Evolutionary conservation across 495 filamentous ascomycete genomes (phyloP), one percentile per base, ranked within the genome.

Genomic region (Penicillium malachiteum): DNA sequence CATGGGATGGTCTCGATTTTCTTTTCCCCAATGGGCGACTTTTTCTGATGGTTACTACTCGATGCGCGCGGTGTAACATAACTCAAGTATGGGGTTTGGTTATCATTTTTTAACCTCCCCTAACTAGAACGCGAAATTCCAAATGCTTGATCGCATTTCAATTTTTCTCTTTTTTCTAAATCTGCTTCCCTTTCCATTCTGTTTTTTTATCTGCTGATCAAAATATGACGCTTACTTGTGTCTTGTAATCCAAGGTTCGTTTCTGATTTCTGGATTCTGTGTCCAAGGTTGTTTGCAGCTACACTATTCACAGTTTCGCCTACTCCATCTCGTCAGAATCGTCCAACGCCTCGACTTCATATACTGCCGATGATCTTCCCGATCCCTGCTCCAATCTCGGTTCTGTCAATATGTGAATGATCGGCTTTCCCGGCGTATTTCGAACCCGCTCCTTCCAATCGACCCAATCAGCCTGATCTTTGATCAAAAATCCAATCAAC

Each of bases 401-500:
- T 46, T 90, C 85, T 11, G 56, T 50, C 13, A 72, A 26, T 10
- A 98, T 84, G 65, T 91, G 87, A 50, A 98, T 84, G 38, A 98
- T 88, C 13, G 84, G 80, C 66, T 96, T 96, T 26, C 91, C 91
- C 7, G 86, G 78, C 9, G 86, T 81, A 38, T 85, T 78, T 55
- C 79, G 77, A 8, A 96, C 79, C 13, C 80, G 81, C 47, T 75
- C 71, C 60, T 89, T 84, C 92, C 91, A 97, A 57, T 83, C 80
- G 32, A 76, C 72, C 89, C 95, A 99, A 55, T 97, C 95, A 21
- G 83, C 79, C 58, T 90, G 85, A 58, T 91, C 80, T 32, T 78
- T 79, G 54, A 99, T 92, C 5, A 99, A 75, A 62, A 99, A 97
- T n/a, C 88, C 95, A 51, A 99, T 89, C 31, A 99, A 76, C 95